These are phyloP conservation scores for Penicillium sp. DNA, from an alignment of 2,329 filamentous ascomycete species.

Conservation along the genomic window DNA sequence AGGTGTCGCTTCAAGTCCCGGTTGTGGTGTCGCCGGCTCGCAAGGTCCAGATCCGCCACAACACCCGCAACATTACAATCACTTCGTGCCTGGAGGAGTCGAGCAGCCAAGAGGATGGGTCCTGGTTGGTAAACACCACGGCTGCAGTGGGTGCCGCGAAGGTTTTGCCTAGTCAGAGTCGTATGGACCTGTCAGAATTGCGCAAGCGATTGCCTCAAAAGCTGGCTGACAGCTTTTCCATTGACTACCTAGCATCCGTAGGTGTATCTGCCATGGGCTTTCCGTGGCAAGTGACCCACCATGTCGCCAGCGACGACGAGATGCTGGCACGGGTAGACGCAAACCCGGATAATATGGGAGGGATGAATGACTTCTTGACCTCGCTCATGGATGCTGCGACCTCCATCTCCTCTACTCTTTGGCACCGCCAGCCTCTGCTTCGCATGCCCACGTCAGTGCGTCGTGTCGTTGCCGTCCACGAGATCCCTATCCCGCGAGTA, in stretches of 20 bases:
- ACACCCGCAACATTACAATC: background rate
- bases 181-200: background rate
- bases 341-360: background rate
- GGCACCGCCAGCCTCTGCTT: background rate
- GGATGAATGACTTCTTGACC: background rate
- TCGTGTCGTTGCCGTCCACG: background rate
- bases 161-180: no score
- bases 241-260: background rate
- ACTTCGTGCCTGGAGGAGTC: background rate
- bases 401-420: background rate
- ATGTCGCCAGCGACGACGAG: background rate
- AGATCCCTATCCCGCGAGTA: background rate
- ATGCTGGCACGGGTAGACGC: background rate
- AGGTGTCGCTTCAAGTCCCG: background rate
- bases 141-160: background rate
- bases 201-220: background rate
- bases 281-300: background rate
- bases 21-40: background rate
- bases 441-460: background rate
- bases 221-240: background rate
- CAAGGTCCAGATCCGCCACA: background rate
- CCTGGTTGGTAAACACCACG: background rate
- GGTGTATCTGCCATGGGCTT: background rate
- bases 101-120: background rate
- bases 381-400: background rate